Evolutionary conservation across 129 eudicot species (phyloP), one percentile per base, ranked within the genome.

Genomic region (Kitagawia praeruptora): DNA sequence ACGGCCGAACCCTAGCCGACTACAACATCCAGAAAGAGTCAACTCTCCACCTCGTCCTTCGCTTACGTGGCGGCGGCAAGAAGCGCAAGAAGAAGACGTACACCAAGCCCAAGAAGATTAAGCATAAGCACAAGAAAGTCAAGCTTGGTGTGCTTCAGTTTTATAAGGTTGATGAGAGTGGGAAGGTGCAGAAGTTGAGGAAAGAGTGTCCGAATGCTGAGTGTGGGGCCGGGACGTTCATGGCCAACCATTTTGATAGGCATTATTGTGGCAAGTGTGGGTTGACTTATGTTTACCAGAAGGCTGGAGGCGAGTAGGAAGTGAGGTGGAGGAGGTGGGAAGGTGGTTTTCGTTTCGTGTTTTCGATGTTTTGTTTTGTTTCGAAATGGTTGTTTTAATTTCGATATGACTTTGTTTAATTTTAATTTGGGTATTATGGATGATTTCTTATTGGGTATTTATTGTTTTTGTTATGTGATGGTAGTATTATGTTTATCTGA

Each of bases 11-110:
- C 70, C 77, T 80, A 11, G 82, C 91, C 27, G 88, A 87, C 80
- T 87, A 87, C 91, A 87, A 87, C 83, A 85, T 87, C 78, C 91
- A 87, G 84, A 87, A 87, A 75, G 91, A 87, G 64, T 87, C 91
- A 1, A 87, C 91, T 6, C 88, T 87, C 1, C 91, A 87, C 27
- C 85, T 87, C 0, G 91, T 87, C 23, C 83, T 87, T 25, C 91
- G 91, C 2, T 70, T 87, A 19, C 86, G 91, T 0, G 91, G 91
- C 5, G 91, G 91, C 8, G 91, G 85, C 0, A 87, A 87, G 77
- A 87, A 87, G 83, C 38, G 91, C 1, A 87, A 87, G 91, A 87
- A 87, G 88, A 87, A 87, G 88, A 87, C 91, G 1, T 87, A 85
- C 85, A 87, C 91, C 3, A 87, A 85, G 64, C 91, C 91, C 0